Percentiles rank a stretch among this genome's conserved stretches.
Evolutionary conservation across 371 early-diverging fungal genomes (phyloP).

Genomic region (Neoconidiobolus thromboides): DNA sequence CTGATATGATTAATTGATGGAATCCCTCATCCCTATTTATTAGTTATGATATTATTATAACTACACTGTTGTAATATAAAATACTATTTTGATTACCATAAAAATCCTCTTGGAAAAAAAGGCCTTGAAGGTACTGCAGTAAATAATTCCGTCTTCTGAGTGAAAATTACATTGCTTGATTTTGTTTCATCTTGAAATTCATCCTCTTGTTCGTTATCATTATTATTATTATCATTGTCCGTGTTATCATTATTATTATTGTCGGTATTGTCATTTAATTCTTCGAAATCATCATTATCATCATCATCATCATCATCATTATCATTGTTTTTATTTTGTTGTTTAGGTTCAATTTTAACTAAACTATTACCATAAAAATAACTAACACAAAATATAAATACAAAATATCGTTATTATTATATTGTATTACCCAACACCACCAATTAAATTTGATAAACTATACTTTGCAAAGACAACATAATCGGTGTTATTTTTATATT

Average conservation of each 20-base stretch:
- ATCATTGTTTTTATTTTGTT: neutral
- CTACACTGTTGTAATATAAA: neutral
- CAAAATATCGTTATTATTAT: neutral
- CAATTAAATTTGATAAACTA: slow-evolving; percentile 63
- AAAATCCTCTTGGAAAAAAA: slow-evolving; percentile 90
- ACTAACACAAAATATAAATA: slow-evolving; percentile 8
- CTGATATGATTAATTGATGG: slow-evolving; percentile 65
- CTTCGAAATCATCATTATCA: slow-evolving; percentile 16
- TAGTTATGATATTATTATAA: neutral
- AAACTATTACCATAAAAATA: slow-evolving; percentile 35
- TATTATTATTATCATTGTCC: slow-evolving; percentile 26
- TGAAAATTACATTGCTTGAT: slow-evolving; percentile 25
- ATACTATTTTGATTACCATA: slow-evolving; percentile 33
- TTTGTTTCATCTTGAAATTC: slow-evolving; percentile 16
- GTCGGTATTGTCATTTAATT: slow-evolving; percentile 21
- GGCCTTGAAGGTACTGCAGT: slow-evolving; percentile 78
- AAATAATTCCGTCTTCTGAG: slow-evolving; percentile 48
- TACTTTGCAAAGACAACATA: slow-evolving; percentile 49
- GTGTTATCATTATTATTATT: slow-evolving; percentile 23
- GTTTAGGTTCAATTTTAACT: slow-evolving; percentile 8
- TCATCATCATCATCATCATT: slow-evolving; percentile 14
- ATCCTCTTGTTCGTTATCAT: slow-evolving; percentile 25
- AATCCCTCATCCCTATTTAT: slow-evolving; percentile 76
- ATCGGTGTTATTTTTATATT: slow-evolving; percentile 33
- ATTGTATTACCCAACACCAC: slow-evolving; percentile 66